Percentiles rank a stretch among this genome's conserved stretches.
These are phyloP conservation scores for Kwoniella sp. DNA, from an alignment of 768 basidiomycete genomes.

Conservation along the genomic window DNA sequence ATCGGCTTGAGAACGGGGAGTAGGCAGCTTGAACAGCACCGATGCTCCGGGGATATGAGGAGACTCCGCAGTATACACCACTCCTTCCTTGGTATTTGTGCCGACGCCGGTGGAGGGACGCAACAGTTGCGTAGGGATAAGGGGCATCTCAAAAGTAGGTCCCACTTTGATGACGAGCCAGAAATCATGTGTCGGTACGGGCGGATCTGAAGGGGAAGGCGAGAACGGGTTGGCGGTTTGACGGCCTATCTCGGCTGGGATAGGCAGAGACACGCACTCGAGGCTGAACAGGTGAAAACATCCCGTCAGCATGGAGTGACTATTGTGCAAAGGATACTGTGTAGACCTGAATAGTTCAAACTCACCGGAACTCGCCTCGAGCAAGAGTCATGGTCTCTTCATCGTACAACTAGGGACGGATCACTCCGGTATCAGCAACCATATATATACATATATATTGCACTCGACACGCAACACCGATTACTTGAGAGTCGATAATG, in stretches of 20 bases:
- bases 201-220: constrained; percentile 46
- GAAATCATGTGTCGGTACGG: constrained; percentile 62
- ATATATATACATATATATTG: background rate
- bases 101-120: constrained; percentile 41
- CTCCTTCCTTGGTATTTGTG: constrained; percentile 42
- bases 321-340: background rate
- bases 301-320: background rate
- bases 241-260: constrained; percentile 46
- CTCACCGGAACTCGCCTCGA: constrained; percentile 49
- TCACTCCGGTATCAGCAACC: background rate
- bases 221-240: constrained; percentile 53
- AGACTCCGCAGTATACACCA: constrained; percentile 53
- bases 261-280: constrained; percentile 65
- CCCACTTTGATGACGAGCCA: constrained; percentile 68
- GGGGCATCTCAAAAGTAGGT: constrained; percentile 62
- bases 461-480: too few species aligned
- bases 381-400: constrained; percentile 44
- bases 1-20: constrained; percentile 54
- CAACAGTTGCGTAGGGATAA: constrained; percentile 65
- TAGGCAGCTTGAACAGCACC: constrained; percentile 50
- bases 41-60: constrained; percentile 53
- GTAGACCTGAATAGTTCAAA: background rate
- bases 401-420: constrained; percentile 33
- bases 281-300: constrained; percentile 58
- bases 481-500: too few species aligned